A percentile compares a stretch with the other conserved stretches of the same genome.
These are phyloP conservation scores for Ceratobasidium sp. DNA, from an alignment of 1,284 basidiomycete species.

Conservation along the genomic window DNA sequence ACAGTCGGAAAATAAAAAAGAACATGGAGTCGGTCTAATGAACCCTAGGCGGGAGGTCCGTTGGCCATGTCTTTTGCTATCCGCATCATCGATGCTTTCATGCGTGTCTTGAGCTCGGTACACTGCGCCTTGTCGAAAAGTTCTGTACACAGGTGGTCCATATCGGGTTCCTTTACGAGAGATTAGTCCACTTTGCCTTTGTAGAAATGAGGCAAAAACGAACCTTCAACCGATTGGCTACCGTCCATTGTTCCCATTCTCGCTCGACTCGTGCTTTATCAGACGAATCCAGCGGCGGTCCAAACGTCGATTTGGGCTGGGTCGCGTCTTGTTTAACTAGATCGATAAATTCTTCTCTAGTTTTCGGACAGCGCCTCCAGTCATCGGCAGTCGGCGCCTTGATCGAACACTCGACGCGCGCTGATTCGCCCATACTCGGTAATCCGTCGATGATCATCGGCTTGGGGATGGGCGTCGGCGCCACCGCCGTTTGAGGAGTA, in stretches of 20 bases:
- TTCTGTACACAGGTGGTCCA: conserved; percentile 77
- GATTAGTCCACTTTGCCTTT: background rate
- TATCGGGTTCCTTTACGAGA: conserved; percentile 69
- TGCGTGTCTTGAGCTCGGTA: conserved; percentile 44
- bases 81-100: conserved; percentile 41
- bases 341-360: conserved; percentile 63
- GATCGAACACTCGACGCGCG: conserved; percentile 47
- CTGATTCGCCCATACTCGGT: conserved; percentile 22
- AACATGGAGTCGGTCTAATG: conserved; percentile 7
- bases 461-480: conserved; percentile 35
- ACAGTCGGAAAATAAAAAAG: conserved; percentile 32
- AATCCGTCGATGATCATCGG: conserved; percentile 33
- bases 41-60: conserved; percentile 25
- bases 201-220: conserved; percentile 35
- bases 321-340: conserved; percentile 61
- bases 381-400: conserved; percentile 47
- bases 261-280: conserved; percentile 68
- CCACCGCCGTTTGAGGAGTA: conserved; percentile 32
- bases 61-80: conserved; percentile 43
- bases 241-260: conserved; percentile 78
- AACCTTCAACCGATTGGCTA: conserved; percentile 77
- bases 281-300: conserved; percentile 54
- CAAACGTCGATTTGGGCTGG: conserved; percentile 58
- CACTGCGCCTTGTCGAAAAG: conserved; percentile 81
- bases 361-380: conserved; percentile 64